Evolutionary conservation across 164 flowering plant species (phyloP), one percentile per base, ranked within the genome.

Genomic region (Tinospora cordifolia): DNA sequence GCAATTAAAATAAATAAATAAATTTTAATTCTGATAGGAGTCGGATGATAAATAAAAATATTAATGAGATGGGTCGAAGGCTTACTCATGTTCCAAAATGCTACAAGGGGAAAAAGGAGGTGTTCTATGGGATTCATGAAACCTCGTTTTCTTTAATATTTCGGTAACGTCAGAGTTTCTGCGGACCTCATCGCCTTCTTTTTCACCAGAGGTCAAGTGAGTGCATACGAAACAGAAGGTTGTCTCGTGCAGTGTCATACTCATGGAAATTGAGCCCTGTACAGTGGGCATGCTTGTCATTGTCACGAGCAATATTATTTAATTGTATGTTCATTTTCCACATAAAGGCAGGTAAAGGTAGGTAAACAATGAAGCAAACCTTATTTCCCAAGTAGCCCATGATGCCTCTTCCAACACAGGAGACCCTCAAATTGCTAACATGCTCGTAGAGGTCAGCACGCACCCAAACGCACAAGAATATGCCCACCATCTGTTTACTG

Each of bases 301-400:
- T 44, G 8, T 44, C 4, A 30, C 36, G 36, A 30, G n/a, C 11
- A 44, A 10, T 44, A 14, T 14, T 14, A 44, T 7, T 44, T 44
- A 1, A 44, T 44, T 10, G 47, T 9, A 44, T 10, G 47, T 44
- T 44, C 12, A 44, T 44, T 44, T 44, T 44, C 47, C 47, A 41
- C 2, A 6, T 51, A 51, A 5, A 51, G 21, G 22, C 1, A 51
- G 17, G 0, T 12, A 49, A 49, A 51, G 7, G 19, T n/a, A n/a
- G n/a, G n/a, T n/a, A 51, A 51, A 51, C 21, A 22, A n/a, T 19
- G 12, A 17, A 14, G 46, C 72, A 34, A 36, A 90, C 98, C 93
- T 92, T 92, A 74, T 92, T 92, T 62, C 98, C 95, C 54, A 90
- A 85, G 75, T 88, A 92, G 30, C 98, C 95, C 98, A 92, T 90